Conservation (phyloP, 2,329 filamentous ascomycete species). For the Chrysoporthe puriensis region DNA sequence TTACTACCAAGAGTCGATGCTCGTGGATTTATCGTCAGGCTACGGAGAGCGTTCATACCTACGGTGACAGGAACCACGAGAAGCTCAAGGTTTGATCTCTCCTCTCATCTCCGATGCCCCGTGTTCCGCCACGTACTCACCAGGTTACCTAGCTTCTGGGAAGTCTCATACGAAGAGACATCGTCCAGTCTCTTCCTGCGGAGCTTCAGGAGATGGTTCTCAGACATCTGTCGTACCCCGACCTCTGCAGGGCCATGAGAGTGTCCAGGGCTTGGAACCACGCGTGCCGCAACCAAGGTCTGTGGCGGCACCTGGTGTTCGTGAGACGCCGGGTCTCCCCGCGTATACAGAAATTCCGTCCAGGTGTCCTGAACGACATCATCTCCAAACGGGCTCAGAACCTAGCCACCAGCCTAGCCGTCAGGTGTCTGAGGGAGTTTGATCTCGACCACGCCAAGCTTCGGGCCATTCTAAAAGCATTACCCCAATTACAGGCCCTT, state of each 20-base stretch:
- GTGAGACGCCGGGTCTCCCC: not conserved
- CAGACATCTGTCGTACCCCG: not conserved
- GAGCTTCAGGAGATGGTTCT: slow-evolving; percentile 19
- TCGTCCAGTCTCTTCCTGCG: slow-evolving; percentile 7
- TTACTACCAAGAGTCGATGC: slow-evolving; percentile 10
- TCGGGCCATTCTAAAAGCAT: slow-evolving; percentile 6
- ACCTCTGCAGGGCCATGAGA: slow-evolving; percentile 24
- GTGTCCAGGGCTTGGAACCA: slow-evolving; percentile 24
- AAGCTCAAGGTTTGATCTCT: slow-evolving; percentile 18
- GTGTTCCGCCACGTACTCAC: slow-evolving; percentile 1
- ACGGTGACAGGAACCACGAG: slow-evolving; percentile 14
- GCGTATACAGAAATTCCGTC: not conserved
- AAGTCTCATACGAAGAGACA: slow-evolving; percentile 18
- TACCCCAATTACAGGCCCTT: slow-evolving; percentile 11
- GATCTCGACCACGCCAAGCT: slow-evolving; percentile 6
- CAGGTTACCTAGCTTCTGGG: not conserved
- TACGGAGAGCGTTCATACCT: slow-evolving; percentile 11
- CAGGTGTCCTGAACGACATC: slow-evolving; percentile 6
- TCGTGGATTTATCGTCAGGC: slow-evolving; percentile 23
- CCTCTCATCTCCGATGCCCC: not conserved
- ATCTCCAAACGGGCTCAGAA: slow-evolving; percentile 10
- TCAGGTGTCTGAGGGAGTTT: slow-evolving; percentile 14
- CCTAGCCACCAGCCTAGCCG: slow-evolving; percentile 14
- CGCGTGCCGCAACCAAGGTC: slow-evolving; percentile 6
- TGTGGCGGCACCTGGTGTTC: slow-evolving; percentile 23